Evolutionary conservation across 306 rosid species (phyloP), one percentile per base, ranked within the genome.

Genomic region (Trichosanthes cucumerina): DNA sequence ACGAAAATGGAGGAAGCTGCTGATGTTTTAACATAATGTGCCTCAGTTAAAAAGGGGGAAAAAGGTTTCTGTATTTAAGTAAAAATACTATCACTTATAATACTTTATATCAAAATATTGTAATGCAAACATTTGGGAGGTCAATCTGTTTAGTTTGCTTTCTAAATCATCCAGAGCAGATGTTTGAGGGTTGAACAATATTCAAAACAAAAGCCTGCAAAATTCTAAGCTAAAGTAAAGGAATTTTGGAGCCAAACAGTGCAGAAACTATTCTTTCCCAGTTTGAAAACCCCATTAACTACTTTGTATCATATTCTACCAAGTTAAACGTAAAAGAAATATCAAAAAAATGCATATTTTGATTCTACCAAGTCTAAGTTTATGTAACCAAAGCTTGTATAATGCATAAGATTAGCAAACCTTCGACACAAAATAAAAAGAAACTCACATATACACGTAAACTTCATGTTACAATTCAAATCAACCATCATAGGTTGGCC

Each of bases 1-100:
- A 93, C 60, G 93, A 88, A 56, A 64, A 15, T n/a, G 88, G 89
- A 83, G 97, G 86, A 84, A 88, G 82, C 85, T 91, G 98, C 87
- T 54, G 89, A 78, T 87, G 82, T 7, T 36, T 81, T 81, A 44
- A 63, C 70, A 59, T 59, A 8, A 54, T 47, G 60, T 47, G 36
- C 12, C 56, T 39, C 75, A 7, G 44, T 34, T 49, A 50, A 50
- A 41, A 56, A 28, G 33, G 16, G 49, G 49, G 66, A 34, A 75
- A 56, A 34, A 36, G 12, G 34, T 44, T 62, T 33, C 1, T 34
- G 79, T 34, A 64, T 58, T 53, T 59, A 31, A 77, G 53, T 68
- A 16, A 71, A 71, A 44, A 31, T 43, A 64, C 26, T 65, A 65
- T 36, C 23, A 5, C 43, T 13, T 49, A 31, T 47, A 33, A 18